Base-by-base conservation (phyloP, 2,329 filamentous ascomycete species). In the Alternaria panax region DNA sequence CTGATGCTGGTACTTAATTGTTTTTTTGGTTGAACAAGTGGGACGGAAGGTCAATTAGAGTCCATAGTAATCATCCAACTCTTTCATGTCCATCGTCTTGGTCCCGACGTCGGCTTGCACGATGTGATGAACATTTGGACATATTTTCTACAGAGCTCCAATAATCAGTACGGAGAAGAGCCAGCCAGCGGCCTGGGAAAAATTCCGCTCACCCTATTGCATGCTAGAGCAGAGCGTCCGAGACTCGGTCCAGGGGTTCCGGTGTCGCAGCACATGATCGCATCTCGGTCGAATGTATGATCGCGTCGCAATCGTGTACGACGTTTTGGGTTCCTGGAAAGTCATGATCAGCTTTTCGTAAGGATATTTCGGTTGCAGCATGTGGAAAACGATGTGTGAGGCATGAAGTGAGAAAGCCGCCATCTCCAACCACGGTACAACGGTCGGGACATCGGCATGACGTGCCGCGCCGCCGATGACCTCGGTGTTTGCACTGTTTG, bases 401-500 rank as follows among this genome's bases (percentile, higher is more conserved):
- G 2, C 22, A 11, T 22, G 3, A 22, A 48, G 20, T 36, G 2
- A 24, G 32, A 48, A 30, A 34, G 14, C 18, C 20, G 30, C 3
- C 28, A 12, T 20, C 14, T 55, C 18, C 41, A 40, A 27, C 53
- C 32, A 20, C 42, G 53, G 53, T 42, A 34, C 40, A 24, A 22
- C 32, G 5, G 14, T 16, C 36, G 18, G 43, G 11, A 24, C 18
- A 38, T 43, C 60, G 64, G 62, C 25, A n/a, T 50, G 60, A 64
- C 62, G 25, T 57, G 50, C 20, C 32, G n/a, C 38, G 7, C 18
- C 20, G 20, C 62, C 60, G 55, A 30, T 9, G 41, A 30, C 55
- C 57, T 54, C 41, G 42, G 51, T 69, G 66, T 70, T 69, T 70
- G 66, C 41, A 32, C 28, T 65, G 69, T 71, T 71, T 71, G 69